Base-by-base conservation (phyloP, 768 basidiomycete genomes). In the Lactarius sanguifluus region DNA sequence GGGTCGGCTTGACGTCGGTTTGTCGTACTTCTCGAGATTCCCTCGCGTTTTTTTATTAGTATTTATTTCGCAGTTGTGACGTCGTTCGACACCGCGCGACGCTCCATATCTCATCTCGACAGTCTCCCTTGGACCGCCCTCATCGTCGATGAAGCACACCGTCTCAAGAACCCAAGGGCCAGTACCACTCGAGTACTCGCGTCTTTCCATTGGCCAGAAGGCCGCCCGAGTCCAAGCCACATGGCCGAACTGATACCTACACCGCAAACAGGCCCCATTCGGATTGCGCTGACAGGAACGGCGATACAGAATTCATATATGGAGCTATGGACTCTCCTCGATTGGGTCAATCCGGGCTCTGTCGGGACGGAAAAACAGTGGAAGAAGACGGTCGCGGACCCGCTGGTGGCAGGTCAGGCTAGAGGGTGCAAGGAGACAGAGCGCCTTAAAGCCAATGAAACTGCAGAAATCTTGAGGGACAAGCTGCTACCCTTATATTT, bases 281-380 rank as follows among this genome's bases (percentile, higher is more conserved):
- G 96, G 3, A 94, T 96, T 71, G 96, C 94, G 0, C 79, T 98
- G 55, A 97, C 95, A 0, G 94, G 92, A 23, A 87, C 90, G 18
- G 83, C 87, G 10, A 83, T 90, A 41, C 96, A 98, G 73, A 99
- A 98, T 71, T 85, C 87, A 1, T 95, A 96, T 73, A 83, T 85
- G 52, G 96, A 98, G 75, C 80, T 98, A 71, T 96, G 94, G 91
- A 91, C 92, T 1, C 87, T 99, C 40, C 77, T 98, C 38, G 87
- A 96, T 73, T 98, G 94, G 91, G 89, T 90, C n/a, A 90, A 88
- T 67, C 94, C 94, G 0, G 91, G 88, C 0, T 79, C 79, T 30
- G 75, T 96, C 10, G 96, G 96, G 0, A 87, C 85, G 0, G 73
- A 78, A 32, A 81, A 81, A 38, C 86, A 98, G 69, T 98, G 95